phyloP scores from a whole-genome alignment of 2,329 filamentous ascomycete species.

The Trichoderma koningiopsis region DNA sequence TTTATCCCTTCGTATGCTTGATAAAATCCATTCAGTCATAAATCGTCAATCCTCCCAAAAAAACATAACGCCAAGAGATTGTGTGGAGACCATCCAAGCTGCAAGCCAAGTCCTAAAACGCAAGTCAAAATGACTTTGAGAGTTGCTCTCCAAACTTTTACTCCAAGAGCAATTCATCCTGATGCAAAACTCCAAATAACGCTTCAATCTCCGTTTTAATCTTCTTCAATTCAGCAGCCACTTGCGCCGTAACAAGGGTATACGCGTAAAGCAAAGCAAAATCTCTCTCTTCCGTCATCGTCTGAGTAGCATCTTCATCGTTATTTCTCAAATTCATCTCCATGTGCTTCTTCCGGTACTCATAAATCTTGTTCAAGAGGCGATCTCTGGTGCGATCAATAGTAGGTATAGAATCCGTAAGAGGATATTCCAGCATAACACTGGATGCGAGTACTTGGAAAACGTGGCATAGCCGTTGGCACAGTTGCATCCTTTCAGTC shows the following conservation, averaged over 20 bases:
- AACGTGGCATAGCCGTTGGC: conserved; percentile 87
- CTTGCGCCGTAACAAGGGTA: conserved; percentile 68
- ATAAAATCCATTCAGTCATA: not conserved
- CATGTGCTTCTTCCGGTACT: conserved; percentile 73
- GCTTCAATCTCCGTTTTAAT: conserved; percentile 64
- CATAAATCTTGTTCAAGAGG: conserved; percentile 82
- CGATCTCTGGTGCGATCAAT: conserved; percentile 79
- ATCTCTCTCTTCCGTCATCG: conserved; percentile 69
- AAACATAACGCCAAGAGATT: not conserved
- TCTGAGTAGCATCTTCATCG: conserved; percentile 33
- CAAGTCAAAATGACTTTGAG: not conserved
- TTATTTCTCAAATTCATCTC: conserved; percentile 34
- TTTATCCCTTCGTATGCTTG: conserved; percentile 2
- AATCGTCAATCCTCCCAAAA: not conserved
- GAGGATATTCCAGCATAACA: conserved; percentile 90
- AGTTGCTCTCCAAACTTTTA: conserved; percentile 35
- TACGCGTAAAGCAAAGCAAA: conserved; percentile 94
- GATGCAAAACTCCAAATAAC: conserved; percentile 64
- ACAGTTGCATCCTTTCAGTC: conserved; percentile 77
- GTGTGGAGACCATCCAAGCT: not conserved
- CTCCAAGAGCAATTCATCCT: conserved; percentile 60
- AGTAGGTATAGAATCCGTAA: conserved; percentile 85
- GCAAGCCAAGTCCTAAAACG: not conserved
- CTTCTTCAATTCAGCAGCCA: conserved; percentile 64
- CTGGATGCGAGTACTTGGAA: conserved; percentile 84